phyloP scores from a whole-genome alignment of 345 rosid species.

The Rhodomyrtus tomentosa region DNA sequence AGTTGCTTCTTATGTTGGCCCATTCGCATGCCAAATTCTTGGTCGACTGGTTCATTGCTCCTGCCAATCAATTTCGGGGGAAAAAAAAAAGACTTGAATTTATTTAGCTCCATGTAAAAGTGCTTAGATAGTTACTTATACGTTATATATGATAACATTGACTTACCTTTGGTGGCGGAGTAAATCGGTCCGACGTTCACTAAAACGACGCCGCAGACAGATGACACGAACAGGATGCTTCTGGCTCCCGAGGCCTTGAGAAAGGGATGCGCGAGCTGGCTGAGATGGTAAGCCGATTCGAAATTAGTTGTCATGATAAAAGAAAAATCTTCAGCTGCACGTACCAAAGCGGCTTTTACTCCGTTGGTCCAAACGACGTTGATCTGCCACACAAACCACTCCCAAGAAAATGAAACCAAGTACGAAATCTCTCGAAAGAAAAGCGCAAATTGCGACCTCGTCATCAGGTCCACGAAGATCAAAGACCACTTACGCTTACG shows the following conservation, averaged over 20 bases:
- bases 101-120: neutral
- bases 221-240: slow-evolving; percentile 39
- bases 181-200: slow-evolving; percentile 16
- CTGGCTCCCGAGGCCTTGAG: slow-evolving; percentile 35
- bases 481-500: slow-evolving; percentile 10
- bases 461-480: neutral
- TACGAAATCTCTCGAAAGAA: neutral
- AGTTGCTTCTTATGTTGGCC: slow-evolving; percentile 33
- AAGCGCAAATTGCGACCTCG: neutral
- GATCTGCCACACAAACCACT: slow-evolving; percentile 4
- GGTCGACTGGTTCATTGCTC: slow-evolving; percentile 17
- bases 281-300: slow-evolving; percentile 34
- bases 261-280: slow-evolving; percentile 44
- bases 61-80: neutral
- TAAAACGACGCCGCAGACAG: slow-evolving; percentile 15
- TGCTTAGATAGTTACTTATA: neutral
- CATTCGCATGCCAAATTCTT: slow-evolving; percentile 35
- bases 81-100: neutral
- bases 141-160: neutral
- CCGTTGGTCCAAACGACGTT: slow-evolving; percentile 33
- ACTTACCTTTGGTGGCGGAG: slow-evolving; percentile 23
- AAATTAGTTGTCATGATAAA: slow-evolving; percentile 26
- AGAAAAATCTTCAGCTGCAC: slow-evolving; percentile 20
- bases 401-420: neutral
- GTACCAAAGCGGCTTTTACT: slow-evolving; percentile 24